A percentile compares a stretch with the other conserved stretches of the same genome.
phyloP scores from a whole-genome alignment of 169 alveolate genomes.

The Cyclospora cayetanensis region DNA sequence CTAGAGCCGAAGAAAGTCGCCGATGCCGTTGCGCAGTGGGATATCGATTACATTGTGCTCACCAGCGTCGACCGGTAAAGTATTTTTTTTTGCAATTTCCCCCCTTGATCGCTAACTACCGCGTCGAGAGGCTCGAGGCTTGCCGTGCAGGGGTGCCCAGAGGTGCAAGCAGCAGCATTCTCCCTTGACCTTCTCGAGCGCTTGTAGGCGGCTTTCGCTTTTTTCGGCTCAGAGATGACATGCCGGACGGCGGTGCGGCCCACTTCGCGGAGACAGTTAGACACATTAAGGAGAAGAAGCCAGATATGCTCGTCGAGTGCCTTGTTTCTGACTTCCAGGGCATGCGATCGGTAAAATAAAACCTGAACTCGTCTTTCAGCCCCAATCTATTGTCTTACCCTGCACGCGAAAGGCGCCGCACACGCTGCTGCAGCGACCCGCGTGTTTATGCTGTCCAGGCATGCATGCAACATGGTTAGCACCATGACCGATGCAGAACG shows the following conservation, averaged over 20 bases:
- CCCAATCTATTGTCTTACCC: no score
- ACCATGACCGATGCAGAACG: no score
- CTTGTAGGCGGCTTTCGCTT: no score
- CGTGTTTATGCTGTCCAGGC: no score
- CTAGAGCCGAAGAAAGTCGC: conserved; percentile 81
- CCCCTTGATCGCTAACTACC: neutral
- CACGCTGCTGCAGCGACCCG: no score
- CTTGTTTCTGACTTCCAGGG: conserved; percentile 82
- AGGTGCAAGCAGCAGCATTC: neutral
- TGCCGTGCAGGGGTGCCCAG: neutral
- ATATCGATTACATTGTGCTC: conserved; percentile 78
- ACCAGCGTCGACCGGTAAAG: conserved; percentile 80
- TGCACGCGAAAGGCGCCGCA: no score
- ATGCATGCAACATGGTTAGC: no score
- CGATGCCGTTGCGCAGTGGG: conserved; percentile 81
- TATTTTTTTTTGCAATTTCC: no score
- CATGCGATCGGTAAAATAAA: neutral
- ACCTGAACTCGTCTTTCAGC: conserved; percentile 30
- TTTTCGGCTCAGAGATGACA: conserved; percentile 77
- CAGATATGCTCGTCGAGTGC: conserved; percentile 79
- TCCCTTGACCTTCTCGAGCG: no score
- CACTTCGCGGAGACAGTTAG: conserved; percentile 81
- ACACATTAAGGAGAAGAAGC: conserved; percentile 75
- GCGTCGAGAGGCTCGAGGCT: neutral
- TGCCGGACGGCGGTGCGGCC: conserved; percentile 81